Evolutionary conservation across 805 yeast species (phyloP).

Genomic region (Starmera caribaea): DNA sequence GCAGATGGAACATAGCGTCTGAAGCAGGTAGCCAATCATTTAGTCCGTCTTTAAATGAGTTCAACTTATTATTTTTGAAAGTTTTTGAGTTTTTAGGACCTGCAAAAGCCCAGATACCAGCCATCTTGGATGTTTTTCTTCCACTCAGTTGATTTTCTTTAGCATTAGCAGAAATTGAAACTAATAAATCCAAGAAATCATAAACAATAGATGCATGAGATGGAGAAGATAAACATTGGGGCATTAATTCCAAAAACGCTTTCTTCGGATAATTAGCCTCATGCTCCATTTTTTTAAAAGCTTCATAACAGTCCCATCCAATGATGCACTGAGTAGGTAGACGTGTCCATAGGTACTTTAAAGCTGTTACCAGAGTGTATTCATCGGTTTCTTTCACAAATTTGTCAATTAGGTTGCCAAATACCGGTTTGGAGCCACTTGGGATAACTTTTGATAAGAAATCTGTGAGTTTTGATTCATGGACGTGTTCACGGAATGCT

Average conservation of each 20-base stretch:
- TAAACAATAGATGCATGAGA: slow-evolving; percentile 86
- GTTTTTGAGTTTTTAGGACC: slow-evolving; percentile 19
- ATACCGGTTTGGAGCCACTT: slow-evolving; percentile 37
- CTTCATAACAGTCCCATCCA: slow-evolving; percentile 78
- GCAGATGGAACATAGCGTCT: slow-evolving; percentile 76
- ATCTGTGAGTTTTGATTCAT: slow-evolving; percentile 46
- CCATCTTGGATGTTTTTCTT: slow-evolving; percentile 68
- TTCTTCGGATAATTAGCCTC: slow-evolving; percentile 58
- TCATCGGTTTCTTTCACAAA: slow-evolving; percentile 49
- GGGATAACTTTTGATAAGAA: slow-evolving; percentile 55
- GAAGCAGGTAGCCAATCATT: slow-evolving; percentile 73
- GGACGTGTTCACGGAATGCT: slow-evolving; percentile 67
- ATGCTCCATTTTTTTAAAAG: slow-evolving; percentile 55
- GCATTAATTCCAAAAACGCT: slow-evolving; percentile 77
- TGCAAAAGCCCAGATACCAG: slow-evolving; percentile 84
- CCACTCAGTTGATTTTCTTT: slow-evolving; percentile 73
- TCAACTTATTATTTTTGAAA: slow-evolving; percentile 17
- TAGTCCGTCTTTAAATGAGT: slow-evolving; percentile 57
- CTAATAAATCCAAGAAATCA: slow-evolving; percentile 75
- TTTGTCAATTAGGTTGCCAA: slow-evolving; percentile 31
- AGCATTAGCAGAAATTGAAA: slow-evolving; percentile 70
- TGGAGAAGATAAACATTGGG: slow-evolving; percentile 71
- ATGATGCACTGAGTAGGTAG: slow-evolving; percentile 70
- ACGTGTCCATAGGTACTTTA: slow-evolving; percentile 84
- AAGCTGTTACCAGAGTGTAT: slow-evolving; percentile 59